phyloP scores from a whole-genome alignment of 768 basidiomycete species.

The Agaricus blazei region DNA sequence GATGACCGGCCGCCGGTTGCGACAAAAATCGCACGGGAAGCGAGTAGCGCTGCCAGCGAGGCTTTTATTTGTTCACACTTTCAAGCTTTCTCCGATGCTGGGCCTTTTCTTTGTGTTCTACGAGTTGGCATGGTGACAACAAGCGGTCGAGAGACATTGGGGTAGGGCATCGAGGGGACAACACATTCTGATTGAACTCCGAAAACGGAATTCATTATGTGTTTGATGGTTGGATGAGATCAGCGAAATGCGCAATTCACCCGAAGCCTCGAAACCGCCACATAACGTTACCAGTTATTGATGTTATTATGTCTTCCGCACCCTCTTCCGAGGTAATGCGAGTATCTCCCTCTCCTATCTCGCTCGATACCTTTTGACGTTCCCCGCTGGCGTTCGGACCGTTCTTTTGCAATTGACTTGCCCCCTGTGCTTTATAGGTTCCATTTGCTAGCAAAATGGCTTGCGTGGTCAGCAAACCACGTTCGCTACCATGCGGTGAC shows the following conservation, averaged over 20 bases:
- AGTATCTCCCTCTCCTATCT: not conserved
- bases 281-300: too few species aligned
- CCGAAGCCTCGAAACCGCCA: too few species aligned
- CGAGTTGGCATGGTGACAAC: not conserved
- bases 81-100: too few species aligned
- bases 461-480: not conserved
- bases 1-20: not conserved
- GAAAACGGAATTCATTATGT: not conserved
- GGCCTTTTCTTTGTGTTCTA: too few species aligned
- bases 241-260: too few species aligned
- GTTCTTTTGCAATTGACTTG: constrained; percentile 14
- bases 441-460: not conserved
- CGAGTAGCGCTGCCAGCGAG: not conserved
- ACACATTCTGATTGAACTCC: not conserved
- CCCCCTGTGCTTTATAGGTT: not conserved
- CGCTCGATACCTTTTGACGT: not conserved
- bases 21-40: too few species aligned
- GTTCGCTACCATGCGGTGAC: not conserved
- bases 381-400: constrained; percentile 11
- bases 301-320: constrained; percentile 1
- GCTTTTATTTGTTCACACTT: not conserved
- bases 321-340: not conserved
- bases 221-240: not conserved
- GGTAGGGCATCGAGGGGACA: not conserved
- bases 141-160: not conserved